Conservation (phyloP, 345 rosid genomes). For the Tarenaya hassleriana region DNA sequence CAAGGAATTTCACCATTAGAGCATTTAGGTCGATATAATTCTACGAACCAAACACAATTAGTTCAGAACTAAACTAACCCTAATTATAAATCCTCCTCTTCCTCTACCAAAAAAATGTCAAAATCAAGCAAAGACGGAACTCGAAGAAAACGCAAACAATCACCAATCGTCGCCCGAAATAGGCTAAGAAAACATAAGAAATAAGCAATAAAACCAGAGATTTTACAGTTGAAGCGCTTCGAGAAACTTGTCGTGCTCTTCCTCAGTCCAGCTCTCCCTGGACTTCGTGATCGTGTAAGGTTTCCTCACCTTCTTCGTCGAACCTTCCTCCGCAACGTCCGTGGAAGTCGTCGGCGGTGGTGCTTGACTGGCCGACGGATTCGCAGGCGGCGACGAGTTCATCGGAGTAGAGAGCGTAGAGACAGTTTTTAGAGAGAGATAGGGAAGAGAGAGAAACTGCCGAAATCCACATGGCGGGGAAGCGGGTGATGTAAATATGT, state of each 20-base stretch:
- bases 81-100: not conserved
- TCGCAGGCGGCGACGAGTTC: constrained; percentile 37
- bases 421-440: constrained; percentile 9
- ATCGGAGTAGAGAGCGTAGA: constrained; percentile 10
- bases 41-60: too few species aligned
- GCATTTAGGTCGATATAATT: constrained; percentile 5
- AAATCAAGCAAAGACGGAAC: too few species aligned
- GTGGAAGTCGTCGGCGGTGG: too few species aligned
- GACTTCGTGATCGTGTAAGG: constrained; percentile 99
- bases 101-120: not conserved
- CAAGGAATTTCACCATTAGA: not conserved
- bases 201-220: constrained; percentile 2
- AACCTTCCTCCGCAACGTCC: constrained; percentile 29
- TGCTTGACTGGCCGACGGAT: constrained; percentile 28
- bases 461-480: constrained; percentile 30
- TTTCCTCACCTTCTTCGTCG: constrained; percentile 77
- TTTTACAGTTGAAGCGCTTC: constrained; percentile 91
- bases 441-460: constrained; percentile 19
- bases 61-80: not conserved
- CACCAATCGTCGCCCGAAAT: not conserved
- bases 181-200: not conserved
- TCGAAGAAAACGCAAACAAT: too few species aligned
- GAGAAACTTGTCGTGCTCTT: constrained; percentile 96
- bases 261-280: constrained; percentile 97
- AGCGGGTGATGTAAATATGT: constrained; percentile 14